Evolutionary conservation across 352 stramenopile species (phyloP).

Genomic region (Elongisporangium anandrum): DNA sequence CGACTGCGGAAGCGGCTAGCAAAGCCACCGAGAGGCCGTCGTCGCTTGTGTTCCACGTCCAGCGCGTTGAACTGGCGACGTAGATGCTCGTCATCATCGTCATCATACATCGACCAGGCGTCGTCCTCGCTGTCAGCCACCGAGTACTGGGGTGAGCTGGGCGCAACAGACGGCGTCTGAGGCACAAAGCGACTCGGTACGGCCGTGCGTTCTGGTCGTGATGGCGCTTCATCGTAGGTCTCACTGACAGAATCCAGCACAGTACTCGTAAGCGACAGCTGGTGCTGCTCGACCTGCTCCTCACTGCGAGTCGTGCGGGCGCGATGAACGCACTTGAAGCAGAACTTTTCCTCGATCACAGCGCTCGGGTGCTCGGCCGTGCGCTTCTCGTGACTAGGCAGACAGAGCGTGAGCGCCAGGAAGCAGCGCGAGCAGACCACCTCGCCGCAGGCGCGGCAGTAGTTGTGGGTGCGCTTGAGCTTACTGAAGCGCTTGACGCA

Average conservation of each 20-base stretch:
- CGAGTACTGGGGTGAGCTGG: too few species aligned
- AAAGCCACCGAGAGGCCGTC: conserved; percentile 13
- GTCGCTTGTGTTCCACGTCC: conserved; percentile 7
- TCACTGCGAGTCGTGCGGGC: too few species aligned
- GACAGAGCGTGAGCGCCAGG: conserved; percentile 52
- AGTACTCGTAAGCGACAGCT: conserved; percentile 10
- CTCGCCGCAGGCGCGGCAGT: conserved; percentile 51
- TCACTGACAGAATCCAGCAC: not conserved
- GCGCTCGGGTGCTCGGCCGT: conserved; percentile 51
- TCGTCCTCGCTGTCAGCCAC: conserved; percentile 14
- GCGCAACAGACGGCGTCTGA: too few species aligned
- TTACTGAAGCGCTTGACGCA: conserved; percentile 37
- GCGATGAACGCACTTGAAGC: conserved; percentile 47
- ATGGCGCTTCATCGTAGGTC: not conserved
- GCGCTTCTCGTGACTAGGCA: conserved; percentile 50
- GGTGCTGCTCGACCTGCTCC: not conserved
- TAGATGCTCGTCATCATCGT: too few species aligned
- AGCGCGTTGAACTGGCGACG: too few species aligned
- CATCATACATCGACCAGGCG: too few species aligned
- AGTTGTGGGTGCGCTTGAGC: conserved; percentile 32
- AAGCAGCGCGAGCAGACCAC: conserved; percentile 45
- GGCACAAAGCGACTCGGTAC: too few species aligned
- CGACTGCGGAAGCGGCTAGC: conserved; percentile 25
- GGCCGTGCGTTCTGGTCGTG: too few species aligned
- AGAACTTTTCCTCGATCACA: conserved; percentile 65